Evolutionary conservation across 78 protist species (phyloP).

Genomic region (Creolimax fragrantissima): DNA sequence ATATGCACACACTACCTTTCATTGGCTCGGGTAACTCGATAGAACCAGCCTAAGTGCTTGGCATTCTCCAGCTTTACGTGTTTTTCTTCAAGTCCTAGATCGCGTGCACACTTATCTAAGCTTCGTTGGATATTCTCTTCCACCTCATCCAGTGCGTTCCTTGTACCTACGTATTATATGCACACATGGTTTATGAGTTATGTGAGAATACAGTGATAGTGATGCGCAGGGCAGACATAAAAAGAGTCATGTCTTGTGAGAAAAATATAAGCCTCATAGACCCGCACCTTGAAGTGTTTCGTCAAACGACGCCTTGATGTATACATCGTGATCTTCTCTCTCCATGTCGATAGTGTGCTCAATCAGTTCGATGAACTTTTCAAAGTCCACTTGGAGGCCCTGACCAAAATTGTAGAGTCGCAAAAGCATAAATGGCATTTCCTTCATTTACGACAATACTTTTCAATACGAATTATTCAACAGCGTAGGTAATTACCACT

Average conservation of each 20-base stretch:
- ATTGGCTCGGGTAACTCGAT: not conserved
- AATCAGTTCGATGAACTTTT: slow-evolving; percentile 42
- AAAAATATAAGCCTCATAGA: too few relatives aligned
- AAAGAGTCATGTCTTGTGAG: too few relatives aligned
- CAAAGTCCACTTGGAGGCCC: not conserved
- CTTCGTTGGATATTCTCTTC: not conserved
- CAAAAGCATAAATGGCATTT: too few relatives aligned
- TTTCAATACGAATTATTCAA: too few relatives aligned
- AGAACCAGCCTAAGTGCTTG: slow-evolving; percentile 15
- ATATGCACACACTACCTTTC: not conserved
- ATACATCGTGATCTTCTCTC: slow-evolving; percentile 42
- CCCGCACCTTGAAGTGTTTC: slow-evolving; percentile 19
- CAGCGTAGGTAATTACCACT: too few relatives aligned
- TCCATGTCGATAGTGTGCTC: slow-evolving; percentile 70
- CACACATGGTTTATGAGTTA: too few relatives aligned
- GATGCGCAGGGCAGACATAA: too few relatives aligned
- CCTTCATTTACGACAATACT: too few relatives aligned
- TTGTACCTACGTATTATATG: too few relatives aligned
- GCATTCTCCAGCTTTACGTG: slow-evolving; percentile 41
- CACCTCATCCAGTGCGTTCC: not conserved
- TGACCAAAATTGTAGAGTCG: too few relatives aligned
- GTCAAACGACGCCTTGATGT: slow-evolving; percentile 63
- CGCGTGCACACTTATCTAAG: not conserved
- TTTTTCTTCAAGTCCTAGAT: slow-evolving; percentile 7
- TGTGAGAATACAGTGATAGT: too few relatives aligned